phyloP scores from a whole-genome alignment of 164 flowering plant species.

The Vitis labrusca region DNA sequence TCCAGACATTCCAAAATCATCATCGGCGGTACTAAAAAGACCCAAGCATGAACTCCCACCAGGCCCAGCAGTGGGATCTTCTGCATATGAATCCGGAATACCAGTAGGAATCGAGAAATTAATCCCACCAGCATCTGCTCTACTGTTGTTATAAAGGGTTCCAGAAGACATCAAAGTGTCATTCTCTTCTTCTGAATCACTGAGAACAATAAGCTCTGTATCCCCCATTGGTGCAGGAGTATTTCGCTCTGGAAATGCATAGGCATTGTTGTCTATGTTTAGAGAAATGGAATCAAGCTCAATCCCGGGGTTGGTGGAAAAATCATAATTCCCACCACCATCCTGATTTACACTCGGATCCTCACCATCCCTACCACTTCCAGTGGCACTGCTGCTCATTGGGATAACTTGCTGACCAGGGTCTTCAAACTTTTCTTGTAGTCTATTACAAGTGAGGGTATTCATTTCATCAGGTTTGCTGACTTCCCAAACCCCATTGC shows the following conservation, averaged over 20 bases:
- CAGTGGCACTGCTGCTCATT: slow-evolving; percentile 87
- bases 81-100: slow-evolving; percentile 50
- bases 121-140: slow-evolving; percentile 32
- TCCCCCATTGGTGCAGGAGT: slow-evolving; percentile 42
- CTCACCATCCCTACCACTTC: slow-evolving; percentile 83
- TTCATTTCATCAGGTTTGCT: slow-evolving; percentile 69
- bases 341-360: slow-evolving; percentile 90
- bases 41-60: slow-evolving; percentile 27
- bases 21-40: slow-evolving; percentile 47
- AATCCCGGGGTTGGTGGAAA: slow-evolving; percentile 53
- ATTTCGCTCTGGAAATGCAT: slow-evolving; percentile 38
- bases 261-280: slow-evolving; percentile 46
- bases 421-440: slow-evolving; percentile 34
- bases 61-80: slow-evolving; percentile 43
- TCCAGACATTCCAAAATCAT: slow-evolving; percentile 58
- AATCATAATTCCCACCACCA: slow-evolving; percentile 62
- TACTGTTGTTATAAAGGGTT: slow-evolving; percentile 29
- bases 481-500: slow-evolving; percentile 78
- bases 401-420: slow-evolving; percentile 49
- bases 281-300: slow-evolving; percentile 71
- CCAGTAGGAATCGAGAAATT: slow-evolving; percentile 45
- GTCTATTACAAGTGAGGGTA: slow-evolving; percentile 36
- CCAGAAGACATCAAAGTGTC: slow-evolving; percentile 46
- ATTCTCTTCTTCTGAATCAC: slow-evolving; percentile 92
- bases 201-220: slow-evolving; percentile 79